These are phyloP conservation scores for Plasmodium billcollinsi DNA, from an alignment of 169 alveolate species.

Conservation along the genomic window DNA sequence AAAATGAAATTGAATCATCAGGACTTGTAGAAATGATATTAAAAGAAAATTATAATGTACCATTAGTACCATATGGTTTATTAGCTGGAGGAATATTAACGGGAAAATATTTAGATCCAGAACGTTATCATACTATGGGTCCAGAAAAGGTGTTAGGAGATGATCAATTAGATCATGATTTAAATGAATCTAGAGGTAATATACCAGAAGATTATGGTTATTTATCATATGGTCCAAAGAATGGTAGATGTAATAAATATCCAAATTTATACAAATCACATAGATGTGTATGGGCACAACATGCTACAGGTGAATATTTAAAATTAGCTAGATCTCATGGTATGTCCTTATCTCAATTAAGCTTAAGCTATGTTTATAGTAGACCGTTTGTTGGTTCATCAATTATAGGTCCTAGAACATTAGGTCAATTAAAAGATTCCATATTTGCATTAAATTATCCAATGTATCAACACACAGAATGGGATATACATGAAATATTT, in stretches of 20 bases:
- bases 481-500: conserved; percentile 86
- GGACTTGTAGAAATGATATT: conserved; percentile 86
- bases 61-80: conserved; percentile 88
- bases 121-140: conserved; percentile 80
- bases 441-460: conserved; percentile 86
- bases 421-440: conserved; percentile 89
- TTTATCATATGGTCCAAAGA: conserved; percentile 87
- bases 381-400: conserved; percentile 89
- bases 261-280: conserved; percentile 88
- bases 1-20: conserved; percentile 87
- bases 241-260: conserved; percentile 87
- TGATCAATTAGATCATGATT: conserved; percentile 23
- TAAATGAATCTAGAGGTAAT: conserved; percentile 66
- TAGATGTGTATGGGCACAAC: conserved; percentile 90
- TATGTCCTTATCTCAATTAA: conserved; percentile 85
- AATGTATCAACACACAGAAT: conserved; percentile 80
- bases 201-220: conserved; percentile 89
- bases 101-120: conserved; percentile 90
- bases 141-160: conserved; percentile 75
- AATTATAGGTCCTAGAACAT: conserved; percentile 87
- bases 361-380: conserved; percentile 83
- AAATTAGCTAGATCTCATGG: conserved; percentile 88
- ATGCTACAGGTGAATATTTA: conserved; percentile 87
- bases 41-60: conserved; percentile 83
- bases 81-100: conserved; percentile 91